A percentile compares a stretch with the other conserved stretches of the same genome.
phyloP scores from a whole-genome alignment of 805 yeast species.

The Lipomyces anomalus region DNA sequence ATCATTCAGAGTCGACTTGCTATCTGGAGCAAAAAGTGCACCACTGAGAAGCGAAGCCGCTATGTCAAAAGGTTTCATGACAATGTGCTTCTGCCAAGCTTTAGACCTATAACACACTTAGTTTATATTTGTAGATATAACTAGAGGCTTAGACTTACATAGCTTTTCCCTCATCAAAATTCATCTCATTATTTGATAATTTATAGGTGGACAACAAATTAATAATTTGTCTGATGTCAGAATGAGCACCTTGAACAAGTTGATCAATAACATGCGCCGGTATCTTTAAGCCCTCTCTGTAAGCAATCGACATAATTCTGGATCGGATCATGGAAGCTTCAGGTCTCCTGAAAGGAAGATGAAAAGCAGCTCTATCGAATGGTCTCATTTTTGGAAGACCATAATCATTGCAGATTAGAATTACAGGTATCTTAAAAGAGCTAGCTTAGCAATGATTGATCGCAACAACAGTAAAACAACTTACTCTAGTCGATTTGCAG shows the following conservation, averaged over 20 bases:
- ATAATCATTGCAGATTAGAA: slow-evolving; percentile 89
- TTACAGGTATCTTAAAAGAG: slow-evolving; percentile 60
- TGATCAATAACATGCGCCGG: slow-evolving; percentile 79
- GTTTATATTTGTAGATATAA: too few relatives aligned
- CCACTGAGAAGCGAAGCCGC: slow-evolving; percentile 61
- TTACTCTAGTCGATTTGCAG: slow-evolving; percentile 63
- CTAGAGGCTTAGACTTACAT: slow-evolving; percentile 27
- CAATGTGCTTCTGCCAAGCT: slow-evolving; percentile 85
- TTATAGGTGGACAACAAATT: slow-evolving; percentile 82
- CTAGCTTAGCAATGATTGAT: background rate
- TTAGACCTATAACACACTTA: slow-evolving; percentile 18
- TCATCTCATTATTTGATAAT: slow-evolving; percentile 59
- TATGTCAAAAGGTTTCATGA: slow-evolving; percentile 88
- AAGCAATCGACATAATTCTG: slow-evolving; percentile 84
- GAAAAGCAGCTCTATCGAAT: slow-evolving; percentile 75
- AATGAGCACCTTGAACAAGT: slow-evolving; percentile 74
- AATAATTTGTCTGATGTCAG: slow-evolving; percentile 92
- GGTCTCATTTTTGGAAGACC: slow-evolving; percentile 93
- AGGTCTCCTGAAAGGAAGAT: slow-evolving; percentile 84
- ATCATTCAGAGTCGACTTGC: slow-evolving; percentile 60
- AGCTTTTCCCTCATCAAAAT: slow-evolving; percentile 55
- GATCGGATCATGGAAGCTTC: slow-evolving; percentile 73
- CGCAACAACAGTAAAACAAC: background rate
- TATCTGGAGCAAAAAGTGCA: slow-evolving; percentile 48
- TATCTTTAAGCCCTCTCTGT: slow-evolving; percentile 71